These are phyloP conservation scores for Solanum tacnaense DNA, from an alignment of 257 asterid genomes.

Conservation along the genomic window DNA sequence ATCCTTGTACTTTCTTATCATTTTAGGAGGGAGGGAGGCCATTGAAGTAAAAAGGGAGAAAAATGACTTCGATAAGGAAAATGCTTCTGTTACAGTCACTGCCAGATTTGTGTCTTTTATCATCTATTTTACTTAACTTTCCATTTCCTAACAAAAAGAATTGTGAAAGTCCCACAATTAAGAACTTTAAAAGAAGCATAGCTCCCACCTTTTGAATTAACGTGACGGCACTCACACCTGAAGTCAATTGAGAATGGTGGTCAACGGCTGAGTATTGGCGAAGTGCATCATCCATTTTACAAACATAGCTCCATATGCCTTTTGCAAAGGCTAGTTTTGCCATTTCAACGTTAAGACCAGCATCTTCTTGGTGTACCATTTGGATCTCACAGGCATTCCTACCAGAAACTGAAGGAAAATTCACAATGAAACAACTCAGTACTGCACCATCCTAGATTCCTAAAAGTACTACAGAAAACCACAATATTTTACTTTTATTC, in stretches of 20 bases:
- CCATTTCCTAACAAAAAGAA: neutral
- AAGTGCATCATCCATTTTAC: conserved; percentile 76
- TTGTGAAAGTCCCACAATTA: neutral
- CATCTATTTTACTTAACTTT: neutral
- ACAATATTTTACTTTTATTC: neutral
- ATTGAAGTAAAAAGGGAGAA: neutral
- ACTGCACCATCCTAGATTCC: neutral
- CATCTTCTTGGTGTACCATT: conserved; percentile 95
- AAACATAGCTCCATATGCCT: conserved; percentile 81
- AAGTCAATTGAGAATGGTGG: conserved; percentile 17
- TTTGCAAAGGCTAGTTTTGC: conserved; percentile 77
- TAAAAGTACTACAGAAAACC: neutral
- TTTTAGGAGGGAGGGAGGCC: neutral
- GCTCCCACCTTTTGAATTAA: conserved; percentile 49
- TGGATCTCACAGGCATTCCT: conserved; percentile 86
- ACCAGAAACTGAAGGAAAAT: conserved; percentile 49
- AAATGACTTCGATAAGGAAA: neutral
- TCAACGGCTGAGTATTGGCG: conserved; percentile 38
- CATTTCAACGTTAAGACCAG: conserved; percentile 78
- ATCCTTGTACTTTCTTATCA: neutral
- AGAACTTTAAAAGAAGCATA: neutral
- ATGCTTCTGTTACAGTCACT: neutral
- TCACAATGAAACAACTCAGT: neutral
- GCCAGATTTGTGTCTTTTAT: neutral
- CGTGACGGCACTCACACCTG: conserved; percentile 18